Base-by-base conservation (phyloP, 495 filamentous ascomycete genomes). In the Penicillium bovifimosum region DNA sequence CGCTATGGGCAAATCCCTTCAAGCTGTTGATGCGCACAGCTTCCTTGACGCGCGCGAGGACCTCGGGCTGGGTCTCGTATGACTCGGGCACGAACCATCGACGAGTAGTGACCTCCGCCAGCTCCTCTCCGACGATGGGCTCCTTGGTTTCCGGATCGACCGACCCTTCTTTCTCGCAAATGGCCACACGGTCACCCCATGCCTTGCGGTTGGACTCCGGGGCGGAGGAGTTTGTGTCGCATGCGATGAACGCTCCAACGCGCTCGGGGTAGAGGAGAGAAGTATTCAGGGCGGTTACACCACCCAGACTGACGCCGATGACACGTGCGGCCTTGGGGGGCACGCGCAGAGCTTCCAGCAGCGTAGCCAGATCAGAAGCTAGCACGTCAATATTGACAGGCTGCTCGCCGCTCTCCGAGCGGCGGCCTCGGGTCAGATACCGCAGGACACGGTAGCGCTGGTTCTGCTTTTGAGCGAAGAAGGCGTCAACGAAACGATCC, bases 221-320 rank as follows among this genome's bases (percentile, higher is more conserved):
- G 0, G 79, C 78, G 7, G 80, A 75, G 6, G 79, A 78, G 65
- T 87, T 90, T 59, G 88, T 91, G 67, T 91, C 88, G 70, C 88
- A 91, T 9, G 85, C 76, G 32, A 91, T 72, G 67, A 91, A 86
- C 6, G 70, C 71, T 13, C 51, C 71, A 5, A 91, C 60, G 32
- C 77, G 70, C 0, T 68, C 53, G 0, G 86, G 86, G 58, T 88
- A 78, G 20, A 76, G 78, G 18, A 91, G 76, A 1, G 86, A 82
- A 44, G 83, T 81, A 56, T 86, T 84, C 39, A 93, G 75, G 0
- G 82, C 75, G 4, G 87, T 91, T 10, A 84, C 84, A 38, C 88
- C 88, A 54, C 88, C 88, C 66, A 91, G 83, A 29, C 78, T 83
- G 16, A 93, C 88, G 31, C 88, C 88, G 45, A 91, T 75, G 5